A percentile compares a stretch with the other conserved stretches of the same genome.
phyloP scores from a whole-genome alignment of 1,284 basidiomycete species.

The Malassezia sp. region DNA sequence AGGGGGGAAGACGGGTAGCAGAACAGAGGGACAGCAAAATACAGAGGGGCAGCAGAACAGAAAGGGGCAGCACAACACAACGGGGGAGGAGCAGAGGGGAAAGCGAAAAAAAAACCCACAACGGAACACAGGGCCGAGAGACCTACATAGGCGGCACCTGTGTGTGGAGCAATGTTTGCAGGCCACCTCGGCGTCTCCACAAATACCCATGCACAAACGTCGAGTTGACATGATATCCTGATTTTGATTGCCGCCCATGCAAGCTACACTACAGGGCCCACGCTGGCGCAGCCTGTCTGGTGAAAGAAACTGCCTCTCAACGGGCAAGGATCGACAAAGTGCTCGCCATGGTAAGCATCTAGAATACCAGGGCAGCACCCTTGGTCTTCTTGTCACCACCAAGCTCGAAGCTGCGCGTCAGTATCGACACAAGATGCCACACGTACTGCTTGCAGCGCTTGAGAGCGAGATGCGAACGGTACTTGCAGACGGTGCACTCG shows the following conservation, averaged over 20 bases:
- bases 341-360: constrained; percentile 21
- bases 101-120: too few species aligned
- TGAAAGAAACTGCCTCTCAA: not conserved
- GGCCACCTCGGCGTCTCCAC: not conserved
- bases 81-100: too few species aligned
- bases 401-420: constrained; percentile 71
- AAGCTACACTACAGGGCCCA: constrained; percentile 7
- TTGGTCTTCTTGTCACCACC: constrained; percentile 99
- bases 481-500: constrained; percentile 97
- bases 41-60: too few species aligned
- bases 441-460: constrained; percentile 91
- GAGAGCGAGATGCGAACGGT: constrained; percentile 63
- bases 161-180: not conserved
- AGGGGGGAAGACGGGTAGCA: too few species aligned
- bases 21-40: too few species aligned
- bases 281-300: not conserved
- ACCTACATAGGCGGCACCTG: constrained; percentile 2
- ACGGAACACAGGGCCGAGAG: not conserved
- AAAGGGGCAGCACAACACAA: too few species aligned
- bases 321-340: not conserved
- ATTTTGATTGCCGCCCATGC: constrained; percentile 9
- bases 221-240: constrained; percentile 13
- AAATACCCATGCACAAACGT: constrained; percentile 1
- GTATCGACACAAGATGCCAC: constrained; percentile 12
- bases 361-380: constrained; percentile 80